Percentiles rank a stretch among this genome's conserved stretches.
These are phyloP conservation scores for Solanum corneliomulleri DNA, from an alignment of 257 asterid species.

Conservation along the genomic window DNA sequence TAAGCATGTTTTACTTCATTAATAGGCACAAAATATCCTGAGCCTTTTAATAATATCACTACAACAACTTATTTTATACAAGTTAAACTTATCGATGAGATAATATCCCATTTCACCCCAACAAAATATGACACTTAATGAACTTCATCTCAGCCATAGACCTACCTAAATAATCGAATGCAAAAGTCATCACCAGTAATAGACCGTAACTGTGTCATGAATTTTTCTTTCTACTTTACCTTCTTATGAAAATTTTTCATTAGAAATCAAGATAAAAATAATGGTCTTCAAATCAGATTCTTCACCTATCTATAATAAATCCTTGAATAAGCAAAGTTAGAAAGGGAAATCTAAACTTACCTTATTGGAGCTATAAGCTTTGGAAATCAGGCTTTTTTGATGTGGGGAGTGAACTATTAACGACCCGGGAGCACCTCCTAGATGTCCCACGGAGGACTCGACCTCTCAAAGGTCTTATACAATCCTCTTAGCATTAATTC, in stretches of 20 bases:
- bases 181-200: conserved; percentile 44
- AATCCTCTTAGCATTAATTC: not conserved
- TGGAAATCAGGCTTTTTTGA: conserved; percentile 30
- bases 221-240: conserved; percentile 38
- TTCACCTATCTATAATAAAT: not conserved
- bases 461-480: too few relatives aligned
- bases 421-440: not conserved
- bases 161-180: conserved; percentile 32
- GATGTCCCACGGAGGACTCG: too few relatives aligned
- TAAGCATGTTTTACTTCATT: not conserved
- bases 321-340: not conserved
- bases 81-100: not conserved
- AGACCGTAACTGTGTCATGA: conserved; percentile 30
- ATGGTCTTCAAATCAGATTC: not conserved
- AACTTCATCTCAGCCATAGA: conserved; percentile 50
- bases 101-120: conserved; percentile 5
- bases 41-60: conserved; percentile 1
- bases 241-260: conserved; percentile 23
- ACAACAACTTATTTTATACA: not conserved
- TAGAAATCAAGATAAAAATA: not conserved
- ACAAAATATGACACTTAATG: conserved; percentile 4
- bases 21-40: not conserved
- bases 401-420: conserved; percentile 22
- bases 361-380: conserved; percentile 25
- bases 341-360: conserved; percentile 8